A percentile compares a stretch with the other conserved stretches of the same genome.
These are phyloP conservation scores for Boletus bicolor DNA, from an alignment of 768 basidiomycete species.

Conservation along the genomic window DNA sequence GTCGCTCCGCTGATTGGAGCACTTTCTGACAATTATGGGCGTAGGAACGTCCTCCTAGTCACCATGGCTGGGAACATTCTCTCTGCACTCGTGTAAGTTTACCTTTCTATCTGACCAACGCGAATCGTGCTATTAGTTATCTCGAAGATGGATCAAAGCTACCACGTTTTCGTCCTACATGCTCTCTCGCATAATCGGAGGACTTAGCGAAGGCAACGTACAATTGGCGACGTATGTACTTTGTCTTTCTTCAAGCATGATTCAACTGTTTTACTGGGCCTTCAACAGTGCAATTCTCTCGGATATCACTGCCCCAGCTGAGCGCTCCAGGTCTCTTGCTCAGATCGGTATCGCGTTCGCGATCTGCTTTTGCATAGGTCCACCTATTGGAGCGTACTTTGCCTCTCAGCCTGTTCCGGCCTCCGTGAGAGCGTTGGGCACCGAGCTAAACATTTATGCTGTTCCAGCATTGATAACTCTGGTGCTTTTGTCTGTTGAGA, in stretches of 20 bases:
- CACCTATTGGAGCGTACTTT: conserved; percentile 94
- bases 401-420: conserved; percentile 77
- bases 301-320: conserved; percentile 78
- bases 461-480: conserved; percentile 85
- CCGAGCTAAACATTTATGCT: conserved; percentile 84
- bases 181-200: conserved; percentile 87
- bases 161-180: conserved; percentile 89
- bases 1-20: conserved; percentile 80
- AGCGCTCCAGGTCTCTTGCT: conserved; percentile 82
- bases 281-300: conserved; percentile 80
- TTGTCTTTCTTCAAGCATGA: neutral
- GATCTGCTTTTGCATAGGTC: conserved; percentile 89
- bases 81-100: conserved; percentile 76
- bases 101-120: neutral
- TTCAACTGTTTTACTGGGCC: neutral
- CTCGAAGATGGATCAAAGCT: conserved; percentile 78
- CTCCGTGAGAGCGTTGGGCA: conserved; percentile 50
- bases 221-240: conserved; percentile 84
- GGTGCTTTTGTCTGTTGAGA: conserved; percentile 74
- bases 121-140: neutral
- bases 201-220: conserved; percentile 95
- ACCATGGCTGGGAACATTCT: conserved; percentile 94
- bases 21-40: conserved; percentile 87
- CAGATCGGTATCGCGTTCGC: conserved; percentile 96
- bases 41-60: conserved; percentile 75